Evolutionary conservation across 345 rosid species (phyloP).

Genomic region (Lepidium sativum): DNA sequence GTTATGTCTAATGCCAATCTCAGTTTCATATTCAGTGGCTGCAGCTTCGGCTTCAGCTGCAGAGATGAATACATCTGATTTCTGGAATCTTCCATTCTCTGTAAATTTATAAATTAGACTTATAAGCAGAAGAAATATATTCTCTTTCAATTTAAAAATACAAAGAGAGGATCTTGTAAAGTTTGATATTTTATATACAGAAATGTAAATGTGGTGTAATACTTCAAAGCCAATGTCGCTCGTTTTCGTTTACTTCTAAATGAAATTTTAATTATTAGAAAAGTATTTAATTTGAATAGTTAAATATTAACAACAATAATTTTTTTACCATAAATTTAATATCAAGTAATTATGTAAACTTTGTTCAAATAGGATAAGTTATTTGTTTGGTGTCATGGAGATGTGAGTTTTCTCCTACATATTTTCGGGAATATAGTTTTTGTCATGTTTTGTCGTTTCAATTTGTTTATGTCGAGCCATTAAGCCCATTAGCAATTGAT

Average conservation of each 20-base stretch:
- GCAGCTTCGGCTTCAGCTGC: constrained; percentile 27
- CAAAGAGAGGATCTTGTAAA: background rate
- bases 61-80: constrained; percentile 54
- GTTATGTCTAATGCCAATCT: constrained; percentile 70
- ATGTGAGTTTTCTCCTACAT: too few species aligned
- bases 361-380: too few species aligned
- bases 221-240: background rate
- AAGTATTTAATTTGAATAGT: too few species aligned
- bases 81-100: constrained; percentile 40
- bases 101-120: constrained; percentile 10
- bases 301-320: too few species aligned
- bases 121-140: background rate
- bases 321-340: too few species aligned
- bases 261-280: too few species aligned
- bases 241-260: background rate
- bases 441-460: too few species aligned
- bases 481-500: too few species aligned
- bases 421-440: too few species aligned
- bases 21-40: constrained; percentile 59
- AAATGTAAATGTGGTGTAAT: constrained; percentile 14
- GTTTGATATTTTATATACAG: background rate
- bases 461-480: too few species aligned
- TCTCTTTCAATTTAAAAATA: background rate
- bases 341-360: too few species aligned
- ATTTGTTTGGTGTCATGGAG: too few species aligned